Conservation (phyloP, 306 rosid genomes). For the Erythrophleum fordii region DNA sequence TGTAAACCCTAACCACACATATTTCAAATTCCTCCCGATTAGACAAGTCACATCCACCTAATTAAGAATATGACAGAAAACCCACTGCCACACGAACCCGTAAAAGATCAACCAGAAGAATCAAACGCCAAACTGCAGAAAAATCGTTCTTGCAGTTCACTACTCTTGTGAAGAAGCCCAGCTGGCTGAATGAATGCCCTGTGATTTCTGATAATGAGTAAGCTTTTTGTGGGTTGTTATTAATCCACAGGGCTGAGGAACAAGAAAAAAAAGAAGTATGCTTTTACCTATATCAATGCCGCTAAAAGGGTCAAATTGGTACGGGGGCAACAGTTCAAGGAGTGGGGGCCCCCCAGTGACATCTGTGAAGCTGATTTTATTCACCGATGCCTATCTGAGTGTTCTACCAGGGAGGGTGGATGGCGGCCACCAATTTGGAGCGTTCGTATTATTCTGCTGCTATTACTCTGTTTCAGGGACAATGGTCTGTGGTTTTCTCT, state of each 20-base stretch:
- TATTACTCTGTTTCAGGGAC: slow-evolving; percentile 14
- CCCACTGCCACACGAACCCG: slow-evolving; percentile 30
- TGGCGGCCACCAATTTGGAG: slow-evolving; percentile 28
- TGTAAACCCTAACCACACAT: slow-evolving; percentile 64
- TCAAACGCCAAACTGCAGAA: background rate
- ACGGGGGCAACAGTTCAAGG: slow-evolving; percentile 14
- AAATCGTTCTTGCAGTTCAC: background rate
- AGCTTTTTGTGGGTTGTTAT: background rate
- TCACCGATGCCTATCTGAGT: background rate
- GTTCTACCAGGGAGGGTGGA: slow-evolving; percentile 19
- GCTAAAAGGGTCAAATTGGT: slow-evolving; percentile 34
- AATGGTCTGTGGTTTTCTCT: background rate
- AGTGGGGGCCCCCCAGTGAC: background rate
- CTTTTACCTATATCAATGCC: slow-evolving; percentile 29
- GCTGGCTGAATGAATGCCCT: background rate
- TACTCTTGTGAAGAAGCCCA: slow-evolving; percentile 1
- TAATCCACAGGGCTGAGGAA: background rate
- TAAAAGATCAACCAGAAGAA: background rate
- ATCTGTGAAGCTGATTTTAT: background rate
- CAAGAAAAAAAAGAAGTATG: background rate
- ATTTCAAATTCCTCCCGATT: slow-evolving; percentile 6
- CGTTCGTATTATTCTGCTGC: slow-evolving; percentile 26
- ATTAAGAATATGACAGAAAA: slow-evolving; percentile 25
- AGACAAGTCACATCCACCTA: slow-evolving; percentile 53
- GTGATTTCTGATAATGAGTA: background rate